Evolutionary conservation across 2,329 filamentous ascomycete genomes (phyloP).

Genomic region (Cordyceps javanica): DNA sequence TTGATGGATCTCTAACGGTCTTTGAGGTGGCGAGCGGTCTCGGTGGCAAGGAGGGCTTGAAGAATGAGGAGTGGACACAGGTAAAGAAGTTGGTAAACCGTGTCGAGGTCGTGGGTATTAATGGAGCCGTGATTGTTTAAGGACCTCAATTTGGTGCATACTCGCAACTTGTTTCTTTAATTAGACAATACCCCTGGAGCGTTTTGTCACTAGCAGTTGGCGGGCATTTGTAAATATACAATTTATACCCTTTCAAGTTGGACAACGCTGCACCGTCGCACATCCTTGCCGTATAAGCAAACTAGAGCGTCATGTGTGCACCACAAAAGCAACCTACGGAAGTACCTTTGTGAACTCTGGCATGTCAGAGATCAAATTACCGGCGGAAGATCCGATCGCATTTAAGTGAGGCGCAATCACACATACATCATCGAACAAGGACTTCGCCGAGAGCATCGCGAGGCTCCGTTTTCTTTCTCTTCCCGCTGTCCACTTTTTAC

Average conservation of each 20-base stretch:
- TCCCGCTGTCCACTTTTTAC: no score
- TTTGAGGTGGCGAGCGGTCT: conserved; percentile 84
- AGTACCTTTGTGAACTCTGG: no score
- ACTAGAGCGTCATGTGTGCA: no score
- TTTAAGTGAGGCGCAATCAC: no score
- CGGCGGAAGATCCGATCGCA: no score
- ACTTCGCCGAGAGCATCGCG: no score
- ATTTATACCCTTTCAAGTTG: conserved; percentile 5
- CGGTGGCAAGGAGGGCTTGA: conserved; percentile 76
- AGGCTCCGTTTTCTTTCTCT: no score
- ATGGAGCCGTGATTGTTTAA: conserved; percentile 39
- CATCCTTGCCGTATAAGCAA: no score
- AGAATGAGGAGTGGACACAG: conserved; percentile 84
- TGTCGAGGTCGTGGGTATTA: conserved; percentile 57
- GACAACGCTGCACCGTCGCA: no score
- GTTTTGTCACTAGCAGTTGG: conserved; percentile 1
- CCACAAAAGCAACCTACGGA: no score
- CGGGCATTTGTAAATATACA: conserved; percentile 12
- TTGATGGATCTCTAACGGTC: conserved; percentile 83
- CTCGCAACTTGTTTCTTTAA: background rate
- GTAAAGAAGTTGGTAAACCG: conserved; percentile 84
- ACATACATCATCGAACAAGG: no score
- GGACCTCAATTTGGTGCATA: background rate
- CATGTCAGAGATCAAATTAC: no score
- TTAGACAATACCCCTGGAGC: conserved; percentile 9